These are phyloP conservation scores for Oryza longistaminata DNA, from an alignment of 176 grass and related monocot genomes.

Conservation along the genomic window DNA sequence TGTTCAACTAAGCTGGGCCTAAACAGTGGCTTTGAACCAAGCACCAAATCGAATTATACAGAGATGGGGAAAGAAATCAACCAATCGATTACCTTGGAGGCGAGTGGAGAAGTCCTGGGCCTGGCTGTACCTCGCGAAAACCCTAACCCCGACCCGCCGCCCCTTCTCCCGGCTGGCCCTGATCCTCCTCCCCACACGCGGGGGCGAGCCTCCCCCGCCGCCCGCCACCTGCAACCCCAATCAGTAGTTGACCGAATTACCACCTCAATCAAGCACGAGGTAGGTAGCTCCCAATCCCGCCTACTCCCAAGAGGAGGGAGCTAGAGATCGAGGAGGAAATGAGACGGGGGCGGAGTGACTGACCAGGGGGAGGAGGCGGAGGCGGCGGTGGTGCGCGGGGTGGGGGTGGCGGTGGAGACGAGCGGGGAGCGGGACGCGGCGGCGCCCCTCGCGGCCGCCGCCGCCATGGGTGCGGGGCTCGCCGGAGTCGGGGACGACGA, in stretches of 20 bases:
- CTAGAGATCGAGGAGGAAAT: too few relatives aligned
- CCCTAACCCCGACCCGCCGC: constrained; percentile 21
- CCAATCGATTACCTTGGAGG: constrained; percentile 58
- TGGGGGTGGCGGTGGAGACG: constrained; percentile 35
- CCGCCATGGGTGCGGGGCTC: constrained; percentile 39
- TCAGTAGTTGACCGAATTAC: too few relatives aligned
- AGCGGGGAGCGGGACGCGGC: constrained; percentile 50
- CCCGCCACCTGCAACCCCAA: constrained; percentile 11
- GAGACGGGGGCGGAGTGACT: too few relatives aligned
- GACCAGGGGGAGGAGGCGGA: constrained; percentile 37
- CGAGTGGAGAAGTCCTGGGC: constrained; percentile 60
- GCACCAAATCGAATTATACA: background rate
- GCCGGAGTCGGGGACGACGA: constrained; percentile 21
- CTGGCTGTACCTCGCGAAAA: constrained; percentile 72
- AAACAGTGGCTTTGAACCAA: background rate
- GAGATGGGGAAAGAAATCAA: too few relatives aligned
- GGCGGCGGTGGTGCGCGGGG: background rate
- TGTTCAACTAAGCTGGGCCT: background rate
- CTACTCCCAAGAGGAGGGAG: background rate
- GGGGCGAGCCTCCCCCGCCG: constrained; percentile 15
- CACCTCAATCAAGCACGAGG: background rate
- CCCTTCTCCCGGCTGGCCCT: background rate
- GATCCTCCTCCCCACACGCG: constrained; percentile 39
- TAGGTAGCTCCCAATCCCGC: too few relatives aligned
- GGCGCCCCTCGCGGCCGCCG: constrained; percentile 38